phyloP scores from a whole-genome alignment of 176 grass and related monocot genomes.

The Paspalum notatum region DNA sequence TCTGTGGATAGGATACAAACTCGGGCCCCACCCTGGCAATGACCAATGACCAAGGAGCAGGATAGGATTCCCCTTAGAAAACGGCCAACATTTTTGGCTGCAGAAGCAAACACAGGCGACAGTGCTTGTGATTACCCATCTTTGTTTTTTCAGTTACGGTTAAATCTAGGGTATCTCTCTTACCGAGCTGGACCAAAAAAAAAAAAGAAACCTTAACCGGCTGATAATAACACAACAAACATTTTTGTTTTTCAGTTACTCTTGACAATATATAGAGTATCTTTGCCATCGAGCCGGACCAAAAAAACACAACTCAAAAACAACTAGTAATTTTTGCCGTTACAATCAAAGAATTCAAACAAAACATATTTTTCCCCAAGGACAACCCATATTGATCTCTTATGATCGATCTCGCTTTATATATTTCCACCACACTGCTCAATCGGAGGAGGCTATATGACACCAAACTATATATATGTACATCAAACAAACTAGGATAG shows the following conservation, averaged over 20 bases:
- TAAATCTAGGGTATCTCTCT: not conserved
- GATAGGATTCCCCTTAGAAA: not conserved
- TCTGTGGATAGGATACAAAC: not conserved
- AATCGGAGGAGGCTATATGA: not conserved
- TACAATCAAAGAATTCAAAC: not conserved
- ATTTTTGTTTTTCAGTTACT: too few relatives aligned
- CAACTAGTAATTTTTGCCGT: too few relatives aligned
- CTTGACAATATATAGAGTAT: too few relatives aligned
- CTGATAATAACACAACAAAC: too few relatives aligned
- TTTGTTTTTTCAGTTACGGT: not conserved
- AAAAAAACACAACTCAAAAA: too few relatives aligned
- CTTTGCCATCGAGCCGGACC: too few relatives aligned
- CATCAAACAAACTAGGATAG: not conserved
- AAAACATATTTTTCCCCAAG: not conserved
- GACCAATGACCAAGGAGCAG: too few relatives aligned
- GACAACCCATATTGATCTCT: not conserved
- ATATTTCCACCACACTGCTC: conserved; percentile 33
- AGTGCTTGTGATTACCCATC: not conserved
- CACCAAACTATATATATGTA: conserved; percentile 36
- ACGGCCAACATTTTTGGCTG: not conserved
- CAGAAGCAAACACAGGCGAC: not conserved
- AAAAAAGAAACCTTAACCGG: too few relatives aligned
- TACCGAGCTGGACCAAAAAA: too few relatives aligned
- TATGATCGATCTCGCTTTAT: conserved; percentile 32
- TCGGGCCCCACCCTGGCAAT: not conserved